Evolutionary conservation across 2,329 filamentous ascomycete genomes (phyloP).

Genomic region (Akanthomyces dipterigenus): DNA sequence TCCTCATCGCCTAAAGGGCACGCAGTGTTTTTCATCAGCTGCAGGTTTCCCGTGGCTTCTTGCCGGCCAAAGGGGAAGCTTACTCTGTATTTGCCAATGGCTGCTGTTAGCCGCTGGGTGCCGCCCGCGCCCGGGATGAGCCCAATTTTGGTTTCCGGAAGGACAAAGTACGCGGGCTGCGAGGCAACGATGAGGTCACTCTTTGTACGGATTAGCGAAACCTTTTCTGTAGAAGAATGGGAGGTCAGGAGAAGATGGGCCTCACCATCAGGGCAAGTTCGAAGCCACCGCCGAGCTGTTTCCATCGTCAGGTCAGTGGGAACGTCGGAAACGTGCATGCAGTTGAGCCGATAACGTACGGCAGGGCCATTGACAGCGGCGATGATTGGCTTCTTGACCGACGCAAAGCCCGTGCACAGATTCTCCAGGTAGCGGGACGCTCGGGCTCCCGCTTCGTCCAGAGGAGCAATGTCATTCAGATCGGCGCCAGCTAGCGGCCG

Average conservation of each 20-base stretch:
- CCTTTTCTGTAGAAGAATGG: not conserved
- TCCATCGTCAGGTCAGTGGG: not conserved
- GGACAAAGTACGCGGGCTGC: slow-evolving; percentile 18
- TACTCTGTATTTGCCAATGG: slow-evolving; percentile 21
- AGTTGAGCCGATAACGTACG: slow-evolving; percentile 20
- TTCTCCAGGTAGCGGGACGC: slow-evolving; percentile 20
- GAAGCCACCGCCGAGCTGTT: slow-evolving; percentile 34
- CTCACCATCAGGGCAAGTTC: slow-evolving; percentile 33
- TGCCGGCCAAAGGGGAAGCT: not conserved
- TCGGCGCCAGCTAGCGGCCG: slow-evolving; percentile 26
- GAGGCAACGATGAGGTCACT: slow-evolving; percentile 21
- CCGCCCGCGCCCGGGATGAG: slow-evolving; percentile 22
- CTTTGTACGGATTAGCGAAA: slow-evolving; percentile 13
- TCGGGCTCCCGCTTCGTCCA: slow-evolving; percentile 22
- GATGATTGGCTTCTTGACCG: slow-evolving; percentile 30
- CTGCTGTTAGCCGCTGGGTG: slow-evolving; percentile 20
- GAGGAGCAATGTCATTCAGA: slow-evolving; percentile 28
- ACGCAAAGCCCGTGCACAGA: slow-evolving; percentile 17
- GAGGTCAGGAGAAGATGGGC: slow-evolving; percentile 13
- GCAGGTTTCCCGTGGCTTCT: too few species aligned
- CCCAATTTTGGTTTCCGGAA: slow-evolving; percentile 22
- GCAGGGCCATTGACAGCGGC: slow-evolving; percentile 36
- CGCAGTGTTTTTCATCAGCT: not conserved
- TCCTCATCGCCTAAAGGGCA: not conserved
- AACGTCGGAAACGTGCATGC: not conserved